Base-by-base conservation (phyloP, 2,329 filamentous ascomycete species). In the Ceratocystis eucalypticola region DNA sequence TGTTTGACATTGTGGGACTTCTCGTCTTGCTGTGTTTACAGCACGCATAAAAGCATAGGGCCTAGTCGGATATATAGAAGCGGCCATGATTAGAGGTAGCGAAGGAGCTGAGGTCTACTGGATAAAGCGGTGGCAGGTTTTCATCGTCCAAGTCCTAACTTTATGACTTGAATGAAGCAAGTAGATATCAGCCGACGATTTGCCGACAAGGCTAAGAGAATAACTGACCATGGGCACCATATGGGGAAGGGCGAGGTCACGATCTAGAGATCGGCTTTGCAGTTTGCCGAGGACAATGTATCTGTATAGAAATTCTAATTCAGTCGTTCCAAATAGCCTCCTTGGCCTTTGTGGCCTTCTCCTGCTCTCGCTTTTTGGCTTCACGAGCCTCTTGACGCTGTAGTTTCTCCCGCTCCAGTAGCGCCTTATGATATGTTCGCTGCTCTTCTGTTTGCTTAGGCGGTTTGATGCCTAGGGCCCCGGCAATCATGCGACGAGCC, bases 401-500 rank as follows among this genome's bases (percentile, higher is more conserved):
- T 78, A 85, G 91, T 72, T 85, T 86, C 80, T 96, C 93, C 77
- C 93, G 89, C 76, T 96, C 89, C 71, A 87, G 85, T 68, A 94
- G 79, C 0, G 89, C 87, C 70, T 82, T 84, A 72, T 97, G 92
- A 74, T 94, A 97, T 65, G 90, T 89, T 71, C 82, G 83, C 80
- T 96, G 89, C 77, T 96, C 92, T 69, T 95, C 91, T 1, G 91
- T 96, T 74, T 87, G 83, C 77, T 84, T 88, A 41, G 91, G 90
- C 44, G 87, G 85, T 72, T 86, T 85, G 65, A 96, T 83, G 0
- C 94, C 94, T 70, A 97, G 77, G 0, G 89, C 91, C 2, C 88
- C 89, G 0, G 91, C 91, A 74, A 99, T 97, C 83, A 99, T 82
- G 68, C 94, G 81, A 69, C 88, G 84, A 4, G 94, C 94, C 48